These are phyloP conservation scores for Candida sakaeoensis DNA, from an alignment of 805 yeast species.

Conservation along the genomic window DNA sequence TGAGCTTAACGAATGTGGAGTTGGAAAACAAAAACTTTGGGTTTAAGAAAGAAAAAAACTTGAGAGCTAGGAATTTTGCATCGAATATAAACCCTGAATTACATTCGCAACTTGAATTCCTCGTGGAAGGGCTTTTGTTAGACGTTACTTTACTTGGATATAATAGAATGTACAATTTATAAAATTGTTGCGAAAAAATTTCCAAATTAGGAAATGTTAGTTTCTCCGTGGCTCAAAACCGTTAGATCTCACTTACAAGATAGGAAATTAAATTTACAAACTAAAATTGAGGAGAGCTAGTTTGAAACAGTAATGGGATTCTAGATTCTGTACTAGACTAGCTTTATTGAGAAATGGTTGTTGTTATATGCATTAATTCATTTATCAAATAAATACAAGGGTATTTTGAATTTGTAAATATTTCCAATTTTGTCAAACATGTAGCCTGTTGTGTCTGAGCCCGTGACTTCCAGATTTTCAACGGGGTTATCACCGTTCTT, in stretches of 20 bases:
- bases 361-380: background rate
- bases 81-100: background rate
- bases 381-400: constrained; percentile 19
- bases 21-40: background rate
- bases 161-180: background rate
- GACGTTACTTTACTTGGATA: constrained; percentile 1
- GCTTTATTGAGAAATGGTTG: background rate
- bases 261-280: constrained; percentile 2
- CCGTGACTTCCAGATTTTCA: background rate
- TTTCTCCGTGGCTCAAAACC: background rate
- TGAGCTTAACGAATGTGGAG: background rate
- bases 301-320: background rate
- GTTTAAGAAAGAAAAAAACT: background rate
- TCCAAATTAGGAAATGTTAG: background rate
- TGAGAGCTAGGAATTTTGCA: background rate
- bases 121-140: background rate
- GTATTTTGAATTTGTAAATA: constrained; percentile 28
- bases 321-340: background rate
- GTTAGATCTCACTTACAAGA: background rate
- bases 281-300: background rate
- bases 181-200: constrained; percentile 1
- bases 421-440: constrained; percentile 23
- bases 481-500: background rate
- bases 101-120: background rate
- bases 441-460: constrained; percentile 11